These are phyloP conservation scores for Vitis riparia DNA, from an alignment of 164 flowering plant species.

Conservation along the genomic window DNA sequence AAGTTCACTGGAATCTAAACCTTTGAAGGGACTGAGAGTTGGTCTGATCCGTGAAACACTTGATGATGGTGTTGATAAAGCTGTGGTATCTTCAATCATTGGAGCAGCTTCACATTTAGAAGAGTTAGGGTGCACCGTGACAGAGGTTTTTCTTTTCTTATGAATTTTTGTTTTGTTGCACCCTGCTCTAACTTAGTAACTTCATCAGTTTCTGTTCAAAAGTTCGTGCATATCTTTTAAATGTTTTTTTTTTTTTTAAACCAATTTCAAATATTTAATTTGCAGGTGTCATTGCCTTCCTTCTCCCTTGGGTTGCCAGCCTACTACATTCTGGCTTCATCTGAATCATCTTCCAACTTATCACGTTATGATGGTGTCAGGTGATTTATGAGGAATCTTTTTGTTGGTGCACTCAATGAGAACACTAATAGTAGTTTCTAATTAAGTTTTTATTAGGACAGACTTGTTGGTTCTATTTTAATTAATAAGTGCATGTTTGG, in stretches of 20 bases:
- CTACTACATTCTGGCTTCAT: constrained; percentile 86
- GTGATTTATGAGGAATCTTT: constrained; percentile 31
- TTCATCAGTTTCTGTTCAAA: background rate
- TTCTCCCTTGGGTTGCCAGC: constrained; percentile 97
- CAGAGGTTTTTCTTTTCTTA: constrained; percentile 53
- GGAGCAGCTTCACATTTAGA: constrained; percentile 83
- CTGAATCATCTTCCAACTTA: constrained; percentile 93
- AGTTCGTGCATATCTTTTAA: background rate
- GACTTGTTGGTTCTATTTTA: too few relatives aligned
- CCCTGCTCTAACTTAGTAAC: background rate
- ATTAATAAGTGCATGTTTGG: too few relatives aligned
- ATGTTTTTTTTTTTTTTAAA: background rate
- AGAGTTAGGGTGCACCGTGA: constrained; percentile 72
- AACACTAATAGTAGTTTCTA: background rate
- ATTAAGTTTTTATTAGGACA: background rate
- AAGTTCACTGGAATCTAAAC: constrained; percentile 54
- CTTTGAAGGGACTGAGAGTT: constrained; percentile 81
- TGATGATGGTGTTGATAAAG: constrained; percentile 77
- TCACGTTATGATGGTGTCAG: constrained; percentile 98
- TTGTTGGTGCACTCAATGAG: background rate
- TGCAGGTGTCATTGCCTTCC: constrained; percentile 91
- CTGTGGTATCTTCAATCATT: constrained; percentile 58
- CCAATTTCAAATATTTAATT: background rate
- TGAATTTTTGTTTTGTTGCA: background rate
- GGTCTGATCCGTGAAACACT: constrained; percentile 88